Evolutionary conservation across 805 yeast species (phyloP).

Genomic region (Danielozyma ontarioensis): DNA sequence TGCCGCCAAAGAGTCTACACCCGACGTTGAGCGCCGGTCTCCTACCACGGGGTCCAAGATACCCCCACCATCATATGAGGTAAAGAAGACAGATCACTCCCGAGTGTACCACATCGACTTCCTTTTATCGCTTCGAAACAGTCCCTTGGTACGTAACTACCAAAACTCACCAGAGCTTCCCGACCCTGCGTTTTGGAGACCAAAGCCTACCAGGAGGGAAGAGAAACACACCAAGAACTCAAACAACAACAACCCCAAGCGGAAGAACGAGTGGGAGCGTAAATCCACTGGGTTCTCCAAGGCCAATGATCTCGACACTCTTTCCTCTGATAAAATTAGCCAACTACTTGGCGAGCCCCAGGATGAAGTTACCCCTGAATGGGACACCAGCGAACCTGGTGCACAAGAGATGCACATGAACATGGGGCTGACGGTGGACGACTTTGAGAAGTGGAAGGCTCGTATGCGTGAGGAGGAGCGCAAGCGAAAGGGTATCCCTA

Average conservation of each 20-base stretch:
- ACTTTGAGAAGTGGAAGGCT: slow-evolving; percentile 56
- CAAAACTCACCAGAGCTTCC: slow-evolving; percentile 35
- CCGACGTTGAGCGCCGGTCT: slow-evolving; percentile 22
- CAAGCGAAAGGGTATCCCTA: slow-evolving; percentile 38
- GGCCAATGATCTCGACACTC: slow-evolving; percentile 21
- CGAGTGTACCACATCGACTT: slow-evolving; percentile 22
- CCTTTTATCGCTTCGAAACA: slow-evolving; percentile 26
- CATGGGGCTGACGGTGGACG: slow-evolving; percentile 51
- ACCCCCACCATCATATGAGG: slow-evolving; percentile 1
- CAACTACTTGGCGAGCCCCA: slow-evolving; percentile 31
- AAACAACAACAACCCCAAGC: slow-evolving; percentile 9
- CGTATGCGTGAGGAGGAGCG: slow-evolving; percentile 48
- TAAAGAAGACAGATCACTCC: slow-evolving; percentile 7
- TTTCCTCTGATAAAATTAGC: slow-evolving; percentile 28
- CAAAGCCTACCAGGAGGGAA: slow-evolving; percentile 15
- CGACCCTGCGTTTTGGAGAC: slow-evolving; percentile 45
- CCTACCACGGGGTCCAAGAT: slow-evolving; percentile 3
- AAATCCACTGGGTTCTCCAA: slow-evolving; percentile 15
- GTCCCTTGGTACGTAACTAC: slow-evolving; percentile 30
- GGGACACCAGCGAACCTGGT: slow-evolving; percentile 27
- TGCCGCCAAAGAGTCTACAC: slow-evolving; percentile 41
- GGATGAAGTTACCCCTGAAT: slow-evolving; percentile 35
- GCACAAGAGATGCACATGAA: slow-evolving; percentile 17
- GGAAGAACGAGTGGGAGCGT: slow-evolving; percentile 28
- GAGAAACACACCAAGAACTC: slow-evolving; percentile 10